phyloP scores from a whole-genome alignment of 1,139 yeast species.

The Candida sp. region DNA sequence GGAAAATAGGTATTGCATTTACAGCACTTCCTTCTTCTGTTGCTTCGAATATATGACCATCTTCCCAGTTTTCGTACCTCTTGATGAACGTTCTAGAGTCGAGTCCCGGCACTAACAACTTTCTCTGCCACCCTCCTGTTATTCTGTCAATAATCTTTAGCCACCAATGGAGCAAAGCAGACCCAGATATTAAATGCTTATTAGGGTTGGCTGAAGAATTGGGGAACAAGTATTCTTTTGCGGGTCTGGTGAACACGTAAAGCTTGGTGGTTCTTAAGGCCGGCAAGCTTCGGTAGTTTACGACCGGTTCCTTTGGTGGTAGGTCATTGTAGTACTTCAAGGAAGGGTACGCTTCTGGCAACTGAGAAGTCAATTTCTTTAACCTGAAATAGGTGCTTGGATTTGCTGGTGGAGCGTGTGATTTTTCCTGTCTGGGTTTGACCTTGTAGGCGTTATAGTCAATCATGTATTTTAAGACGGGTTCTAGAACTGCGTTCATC shows the following conservation, averaged over 20 bases:
- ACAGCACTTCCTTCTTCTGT: conserved; percentile 51
- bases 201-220: conserved; percentile 59
- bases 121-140: conserved; percentile 18
- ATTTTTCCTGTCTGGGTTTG: conserved; percentile 10
- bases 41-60: conserved; percentile 66
- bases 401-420: conserved; percentile 6
- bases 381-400: conserved; percentile 1
- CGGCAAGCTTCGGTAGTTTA: conserved; percentile 7
- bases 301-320: background rate
- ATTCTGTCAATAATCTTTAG: conserved; percentile 53
- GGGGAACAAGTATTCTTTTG: conserved; percentile 85
- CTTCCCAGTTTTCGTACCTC: conserved; percentile 22
- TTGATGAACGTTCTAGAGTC: conserved; percentile 39
- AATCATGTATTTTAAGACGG: conserved; percentile 46
- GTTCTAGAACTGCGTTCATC: conserved; percentile 42
- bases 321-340: conserved; percentile 1
- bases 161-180: conserved; percentile 87
- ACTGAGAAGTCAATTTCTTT: background rate
- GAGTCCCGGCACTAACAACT: conserved; percentile 77
- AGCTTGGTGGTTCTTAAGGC: conserved; percentile 10
- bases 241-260: conserved; percentile 79
- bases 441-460: conserved; percentile 33
- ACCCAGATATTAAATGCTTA: conserved; percentile 78
- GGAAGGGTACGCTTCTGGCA: background rate
- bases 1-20: conserved; percentile 75